Evolutionary conservation across 2,329 filamentous ascomycete species (phyloP), one percentile per base, ranked within the genome.

Genomic region (Diaporthe sp.): DNA sequence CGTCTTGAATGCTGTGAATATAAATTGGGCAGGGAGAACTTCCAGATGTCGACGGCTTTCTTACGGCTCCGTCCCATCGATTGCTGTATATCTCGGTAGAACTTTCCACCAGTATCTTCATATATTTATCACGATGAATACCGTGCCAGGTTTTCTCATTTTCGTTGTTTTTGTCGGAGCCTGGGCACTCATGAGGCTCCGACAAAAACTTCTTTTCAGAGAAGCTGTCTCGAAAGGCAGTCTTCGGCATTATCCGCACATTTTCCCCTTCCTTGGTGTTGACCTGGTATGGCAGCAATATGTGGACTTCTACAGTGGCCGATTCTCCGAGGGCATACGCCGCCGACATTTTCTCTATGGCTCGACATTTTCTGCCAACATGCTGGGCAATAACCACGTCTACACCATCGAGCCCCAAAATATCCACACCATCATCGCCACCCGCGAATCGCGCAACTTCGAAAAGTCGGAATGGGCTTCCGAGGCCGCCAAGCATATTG

Each of bases 391-490:
- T 7, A 25, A 46, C 22, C 71, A 42, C 44, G 68, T 77, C 17
- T 74, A 76, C 58, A 77, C 76, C 4, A 67, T 75, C 49, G 76
- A 77, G 39, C 76, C 76, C 5, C 74, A 73, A 10, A 77, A 76
- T 31, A 76, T 77, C 37, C 51, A 65, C 12, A 49, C 55, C 25
- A 42, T 77, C 25, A 74, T 71, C 8, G 65, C 67, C 4, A 49
- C 15, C 42, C 25, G 17, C 15, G n/a, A 60, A 15, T 72, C 57
- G n/a, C n/a, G 19, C 22, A 44, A 72, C 9, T 77, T 71, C 17
- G 71, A 72, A 34, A 77, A 77, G 71, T 46, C 76, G 2, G 57
- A 22, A 5, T 77, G 76, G 76, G 76, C 58, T 2, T 34, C 28
- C 7, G 76, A 76, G 49, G 76, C 76, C 13, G 65, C 71, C 10